Evolutionary conservation across 495 filamentous ascomycete species (phyloP).

Genomic region (Penicillium lagena): DNA sequence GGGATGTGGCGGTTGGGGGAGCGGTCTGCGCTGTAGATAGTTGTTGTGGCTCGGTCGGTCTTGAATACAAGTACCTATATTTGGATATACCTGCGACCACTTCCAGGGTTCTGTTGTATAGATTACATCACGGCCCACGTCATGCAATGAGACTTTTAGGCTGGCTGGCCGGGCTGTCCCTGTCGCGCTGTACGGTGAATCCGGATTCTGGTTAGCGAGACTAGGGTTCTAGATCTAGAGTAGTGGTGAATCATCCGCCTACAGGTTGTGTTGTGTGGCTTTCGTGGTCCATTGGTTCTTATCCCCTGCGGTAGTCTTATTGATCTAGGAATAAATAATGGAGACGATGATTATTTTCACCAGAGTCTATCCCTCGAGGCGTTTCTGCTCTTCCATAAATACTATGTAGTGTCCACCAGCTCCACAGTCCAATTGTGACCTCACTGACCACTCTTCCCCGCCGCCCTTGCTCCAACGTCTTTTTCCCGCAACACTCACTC

Average conservation of each 20-base stretch:
- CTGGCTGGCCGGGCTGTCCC: slow-evolving; percentile 2
- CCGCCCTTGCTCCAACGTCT: slow-evolving; percentile 3
- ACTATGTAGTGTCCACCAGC: slow-evolving; percentile 7
- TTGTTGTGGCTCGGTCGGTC: not conserved
- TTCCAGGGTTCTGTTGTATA: not conserved
- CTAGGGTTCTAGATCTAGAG: too few relatives aligned
- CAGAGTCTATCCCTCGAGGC: too few relatives aligned
- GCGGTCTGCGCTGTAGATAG: slow-evolving; percentile 22
- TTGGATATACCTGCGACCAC: not conserved
- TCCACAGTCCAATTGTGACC: slow-evolving; percentile 7
- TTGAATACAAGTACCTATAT: not conserved
- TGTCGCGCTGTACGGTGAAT: too few relatives aligned
- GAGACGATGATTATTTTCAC: too few relatives aligned
- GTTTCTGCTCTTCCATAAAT: too few relatives aligned
- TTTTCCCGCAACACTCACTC: not conserved
- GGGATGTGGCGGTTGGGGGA: slow-evolving; percentile 49
- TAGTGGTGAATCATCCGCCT: too few relatives aligned
- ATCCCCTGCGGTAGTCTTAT: too few relatives aligned
- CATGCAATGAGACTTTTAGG: too few relatives aligned
- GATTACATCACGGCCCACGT: not conserved
- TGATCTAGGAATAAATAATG: too few relatives aligned
- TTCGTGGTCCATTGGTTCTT: too few relatives aligned
- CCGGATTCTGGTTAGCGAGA: too few relatives aligned
- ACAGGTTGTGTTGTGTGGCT: too few relatives aligned
- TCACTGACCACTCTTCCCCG: not conserved